Percentiles rank a stretch among this genome's conserved stretches.
Evolutionary conservation across 306 rosid species (phyloP).

Genomic region (Hippophae tibetana): DNA sequence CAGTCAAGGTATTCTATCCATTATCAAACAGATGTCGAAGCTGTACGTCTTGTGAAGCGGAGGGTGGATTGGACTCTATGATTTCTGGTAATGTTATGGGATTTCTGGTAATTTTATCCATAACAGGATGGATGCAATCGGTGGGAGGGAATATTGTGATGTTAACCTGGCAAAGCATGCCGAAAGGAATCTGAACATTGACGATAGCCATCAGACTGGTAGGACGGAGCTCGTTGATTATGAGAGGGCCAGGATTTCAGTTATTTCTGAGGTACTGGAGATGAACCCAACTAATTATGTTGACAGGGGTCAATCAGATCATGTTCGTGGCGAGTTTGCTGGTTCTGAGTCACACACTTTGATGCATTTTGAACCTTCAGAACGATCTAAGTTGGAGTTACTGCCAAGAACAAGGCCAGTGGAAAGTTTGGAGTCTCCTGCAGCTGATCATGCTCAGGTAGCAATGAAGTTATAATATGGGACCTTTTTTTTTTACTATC

Average conservation of each 20-base stretch:
- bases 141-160: slow-evolving; percentile 47
- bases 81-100: slow-evolving; percentile 18
- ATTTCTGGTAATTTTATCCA: not conserved
- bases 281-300: slow-evolving; percentile 25
- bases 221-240: slow-evolving; percentile 48
- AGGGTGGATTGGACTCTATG: slow-evolving; percentile 26
- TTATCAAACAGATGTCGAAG: slow-evolving; percentile 53
- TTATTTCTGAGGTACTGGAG: slow-evolving; percentile 31
- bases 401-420: slow-evolving; percentile 63
- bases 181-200: slow-evolving; percentile 42
- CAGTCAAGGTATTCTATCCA: slow-evolving; percentile 52
- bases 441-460: slow-evolving; percentile 49
- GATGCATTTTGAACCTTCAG: slow-evolving; percentile 40
- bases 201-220: slow-evolving; percentile 35
- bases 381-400: slow-evolving; percentile 68
- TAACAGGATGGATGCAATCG: slow-evolving; percentile 31
- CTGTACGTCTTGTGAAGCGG: slow-evolving; percentile 40
- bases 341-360: slow-evolving; percentile 41
- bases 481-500: not conserved
- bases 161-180: slow-evolving; percentile 42
- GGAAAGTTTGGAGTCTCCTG: slow-evolving; percentile 41
- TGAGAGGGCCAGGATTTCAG: slow-evolving; percentile 34
- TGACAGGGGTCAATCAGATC: slow-evolving; percentile 34
- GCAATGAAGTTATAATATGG: slow-evolving; percentile 14
- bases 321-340: slow-evolving; percentile 30